Conservation (phyloP, 192 early-diverging fungal genomes). For the Rhizophlyctis rosea region DNA sequence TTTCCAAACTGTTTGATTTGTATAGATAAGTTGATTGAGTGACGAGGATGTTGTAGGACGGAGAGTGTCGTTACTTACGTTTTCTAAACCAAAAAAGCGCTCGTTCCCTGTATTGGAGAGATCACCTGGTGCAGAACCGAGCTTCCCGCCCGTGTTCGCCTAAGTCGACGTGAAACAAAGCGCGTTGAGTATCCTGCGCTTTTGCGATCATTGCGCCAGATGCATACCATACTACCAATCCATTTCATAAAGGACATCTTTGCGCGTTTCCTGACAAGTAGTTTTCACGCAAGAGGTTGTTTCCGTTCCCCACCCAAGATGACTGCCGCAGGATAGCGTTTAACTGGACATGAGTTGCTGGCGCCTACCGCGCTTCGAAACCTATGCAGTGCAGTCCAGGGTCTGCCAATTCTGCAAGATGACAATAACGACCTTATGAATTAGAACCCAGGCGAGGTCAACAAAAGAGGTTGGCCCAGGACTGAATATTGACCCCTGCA, state of each 20-base stretch:
- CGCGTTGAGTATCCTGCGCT: neutral
- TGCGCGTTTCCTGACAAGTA: too few relatives aligned
- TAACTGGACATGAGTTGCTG: too few relatives aligned
- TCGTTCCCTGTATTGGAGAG: slow-evolving; percentile 64
- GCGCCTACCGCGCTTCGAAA: too few relatives aligned
- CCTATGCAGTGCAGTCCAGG: too few relatives aligned
- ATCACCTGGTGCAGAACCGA: slow-evolving; percentile 9
- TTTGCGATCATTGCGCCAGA: slow-evolving; percentile 6
- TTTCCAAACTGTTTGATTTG: slow-evolving; percentile 67
- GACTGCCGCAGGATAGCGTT: too few relatives aligned
- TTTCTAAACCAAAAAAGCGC: slow-evolving; percentile 84
- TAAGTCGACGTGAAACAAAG: slow-evolving; percentile 1
- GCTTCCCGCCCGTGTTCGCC: slow-evolving; percentile 14
- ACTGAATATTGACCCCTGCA: too few relatives aligned
- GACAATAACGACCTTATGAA: too few relatives aligned
- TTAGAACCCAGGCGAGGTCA: too few relatives aligned
- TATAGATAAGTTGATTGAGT: neutral
- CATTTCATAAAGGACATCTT: slow-evolving; percentile 73
- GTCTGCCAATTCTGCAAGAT: too few relatives aligned
- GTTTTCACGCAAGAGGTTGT: too few relatives aligned
- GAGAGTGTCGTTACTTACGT: slow-evolving; percentile 53
- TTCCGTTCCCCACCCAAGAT: too few relatives aligned
- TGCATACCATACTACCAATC: slow-evolving; percentile 50
- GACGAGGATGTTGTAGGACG: slow-evolving; percentile 9
- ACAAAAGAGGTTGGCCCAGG: too few relatives aligned